These are phyloP conservation scores for Pontederia paniculata DNA, from an alignment of 176 grass and related monocot genomes.

Conservation along the genomic window DNA sequence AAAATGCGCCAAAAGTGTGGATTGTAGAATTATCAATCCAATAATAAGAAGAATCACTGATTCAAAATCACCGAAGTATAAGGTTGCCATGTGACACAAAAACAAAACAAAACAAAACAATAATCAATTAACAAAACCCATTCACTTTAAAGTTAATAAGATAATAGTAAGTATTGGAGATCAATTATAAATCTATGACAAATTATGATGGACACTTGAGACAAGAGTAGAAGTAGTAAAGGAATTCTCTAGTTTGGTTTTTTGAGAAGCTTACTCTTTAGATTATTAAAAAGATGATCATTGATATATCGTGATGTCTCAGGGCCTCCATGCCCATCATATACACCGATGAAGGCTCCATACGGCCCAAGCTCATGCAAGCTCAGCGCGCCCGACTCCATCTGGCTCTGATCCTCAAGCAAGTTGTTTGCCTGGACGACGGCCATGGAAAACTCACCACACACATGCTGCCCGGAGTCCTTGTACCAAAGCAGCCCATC, in stretches of 20 bases:
- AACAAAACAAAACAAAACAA: no score
- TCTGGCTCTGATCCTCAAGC: slow-evolving; percentile 78
- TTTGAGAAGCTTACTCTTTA: slow-evolving; percentile 36
- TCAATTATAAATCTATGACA: no score
- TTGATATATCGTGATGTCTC: slow-evolving; percentile 69
- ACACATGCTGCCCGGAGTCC: slow-evolving; percentile 48
- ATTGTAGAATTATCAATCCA: no score
- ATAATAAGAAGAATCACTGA: no score
- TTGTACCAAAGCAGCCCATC: slow-evolving; percentile 87
- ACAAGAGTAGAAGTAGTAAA: background rate
- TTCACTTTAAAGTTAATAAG: no score
- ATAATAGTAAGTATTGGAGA: no score
- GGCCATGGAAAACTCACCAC: slow-evolving; percentile 81
- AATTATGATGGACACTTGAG: no score
- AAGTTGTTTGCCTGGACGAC: slow-evolving; percentile 84
- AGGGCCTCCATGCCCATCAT: slow-evolving; percentile 78
- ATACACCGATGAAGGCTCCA: slow-evolving; percentile 64
- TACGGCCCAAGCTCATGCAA: slow-evolving; percentile 28
- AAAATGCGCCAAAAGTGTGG: no score
- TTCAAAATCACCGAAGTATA: no score
- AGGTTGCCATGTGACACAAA: no score
- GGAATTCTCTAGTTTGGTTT: no score
- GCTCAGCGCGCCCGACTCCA: slow-evolving; percentile 64
- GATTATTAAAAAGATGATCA: slow-evolving; percentile 56
- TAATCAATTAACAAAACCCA: no score